phyloP scores from a whole-genome alignment of 2,329 filamentous ascomycete species.

The Tolypocladium paradoxum region DNA sequence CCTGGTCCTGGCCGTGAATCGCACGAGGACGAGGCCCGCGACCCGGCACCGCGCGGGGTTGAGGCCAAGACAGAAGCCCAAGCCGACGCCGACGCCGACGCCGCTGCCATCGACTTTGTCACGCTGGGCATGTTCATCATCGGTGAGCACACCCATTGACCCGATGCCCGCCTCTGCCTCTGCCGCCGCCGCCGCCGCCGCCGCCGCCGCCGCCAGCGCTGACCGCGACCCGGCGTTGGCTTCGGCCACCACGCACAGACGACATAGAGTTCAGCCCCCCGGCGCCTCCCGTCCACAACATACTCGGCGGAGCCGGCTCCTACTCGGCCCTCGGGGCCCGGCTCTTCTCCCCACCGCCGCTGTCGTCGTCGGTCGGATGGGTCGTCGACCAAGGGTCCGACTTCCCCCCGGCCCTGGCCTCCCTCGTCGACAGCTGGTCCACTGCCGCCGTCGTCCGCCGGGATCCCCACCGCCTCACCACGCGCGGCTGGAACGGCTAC shows the following conservation, averaged over 20 bases:
- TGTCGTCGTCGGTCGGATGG: slow-evolving; percentile 68
- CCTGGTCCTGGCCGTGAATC: neutral
- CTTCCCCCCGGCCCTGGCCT: slow-evolving; percentile 59
- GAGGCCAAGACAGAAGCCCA: neutral
- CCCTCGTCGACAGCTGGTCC: slow-evolving; percentile 60
- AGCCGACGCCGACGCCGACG: neutral
- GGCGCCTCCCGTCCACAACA: slow-evolving; percentile 55
- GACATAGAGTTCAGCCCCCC: slow-evolving; percentile 79
- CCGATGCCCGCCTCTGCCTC: neutral
- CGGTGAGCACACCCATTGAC: slow-evolving; percentile 33
- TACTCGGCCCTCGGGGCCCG: slow-evolving; percentile 84
- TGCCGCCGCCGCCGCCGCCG: neutral
- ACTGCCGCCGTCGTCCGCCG: slow-evolving; percentile 62
- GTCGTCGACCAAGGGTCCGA: slow-evolving; percentile 83
- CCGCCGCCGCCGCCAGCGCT: neutral
- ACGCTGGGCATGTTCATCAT: slow-evolving; percentile 67
- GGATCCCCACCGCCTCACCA: slow-evolving; percentile 61
- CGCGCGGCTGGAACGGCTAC: slow-evolving; percentile 89
- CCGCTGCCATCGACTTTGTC: slow-evolving; percentile 45
- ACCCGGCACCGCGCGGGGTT: neutral
- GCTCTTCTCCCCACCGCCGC: slow-evolving; percentile 62
- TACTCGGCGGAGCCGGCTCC: slow-evolving; percentile 82
- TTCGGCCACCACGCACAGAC: slow-evolving; percentile 52
- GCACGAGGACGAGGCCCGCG: neutral
- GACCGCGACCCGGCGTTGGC: neutral